Evolutionary conservation across 495 filamentous ascomycete species (phyloP).

Genomic region (Podospora sp.): DNA sequence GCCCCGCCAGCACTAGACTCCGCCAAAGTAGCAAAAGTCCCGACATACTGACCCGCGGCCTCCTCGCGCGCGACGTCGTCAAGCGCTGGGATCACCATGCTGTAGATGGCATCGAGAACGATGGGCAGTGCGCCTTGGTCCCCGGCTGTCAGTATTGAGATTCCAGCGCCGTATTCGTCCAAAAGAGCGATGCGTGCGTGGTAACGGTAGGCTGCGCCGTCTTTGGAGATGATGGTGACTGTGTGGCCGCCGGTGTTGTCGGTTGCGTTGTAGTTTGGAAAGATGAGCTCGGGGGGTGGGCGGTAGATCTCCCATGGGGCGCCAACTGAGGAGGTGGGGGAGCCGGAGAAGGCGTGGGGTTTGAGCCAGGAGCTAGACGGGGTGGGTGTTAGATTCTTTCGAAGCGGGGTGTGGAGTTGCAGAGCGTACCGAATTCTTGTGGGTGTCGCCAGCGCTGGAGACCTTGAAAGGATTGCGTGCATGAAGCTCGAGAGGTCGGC

Average conservation of each 20-base stretch:
- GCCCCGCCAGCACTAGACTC: conserved; percentile 11
- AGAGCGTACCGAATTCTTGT: conserved; percentile 13
- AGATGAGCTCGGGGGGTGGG: conserved; percentile 19
- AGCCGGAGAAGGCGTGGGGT: conserved; percentile 25
- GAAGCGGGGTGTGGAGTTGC: too few species aligned
- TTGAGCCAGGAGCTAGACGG: conserved; percentile 32
- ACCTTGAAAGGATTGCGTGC: conserved; percentile 32
- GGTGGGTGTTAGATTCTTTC: too few species aligned
- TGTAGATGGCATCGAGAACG: conserved; percentile 22
- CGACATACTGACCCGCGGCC: conserved; percentile 23
- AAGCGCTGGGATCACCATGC: conserved; percentile 36
- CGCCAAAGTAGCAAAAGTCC: background rate
- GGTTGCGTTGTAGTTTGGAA: conserved; percentile 15
- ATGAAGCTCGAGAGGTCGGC: conserved; percentile 40
- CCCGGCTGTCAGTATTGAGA: conserved; percentile 30
- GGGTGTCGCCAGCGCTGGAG: background rate
- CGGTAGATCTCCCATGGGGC: conserved; percentile 36
- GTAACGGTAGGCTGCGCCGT: conserved; percentile 31
- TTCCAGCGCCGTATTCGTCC: conserved; percentile 31
- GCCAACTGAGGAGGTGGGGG: conserved; percentile 21
- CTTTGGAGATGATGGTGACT: conserved; percentile 29
- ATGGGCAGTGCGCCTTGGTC: conserved; percentile 13
- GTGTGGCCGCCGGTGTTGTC: conserved; percentile 16
- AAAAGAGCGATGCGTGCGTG: conserved; percentile 25
- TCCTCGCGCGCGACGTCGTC: conserved; percentile 39